These are phyloP conservation scores for Gaillardinia entomophila DNA, from an alignment of 805 yeast species.

Conservation along the genomic window DNA sequence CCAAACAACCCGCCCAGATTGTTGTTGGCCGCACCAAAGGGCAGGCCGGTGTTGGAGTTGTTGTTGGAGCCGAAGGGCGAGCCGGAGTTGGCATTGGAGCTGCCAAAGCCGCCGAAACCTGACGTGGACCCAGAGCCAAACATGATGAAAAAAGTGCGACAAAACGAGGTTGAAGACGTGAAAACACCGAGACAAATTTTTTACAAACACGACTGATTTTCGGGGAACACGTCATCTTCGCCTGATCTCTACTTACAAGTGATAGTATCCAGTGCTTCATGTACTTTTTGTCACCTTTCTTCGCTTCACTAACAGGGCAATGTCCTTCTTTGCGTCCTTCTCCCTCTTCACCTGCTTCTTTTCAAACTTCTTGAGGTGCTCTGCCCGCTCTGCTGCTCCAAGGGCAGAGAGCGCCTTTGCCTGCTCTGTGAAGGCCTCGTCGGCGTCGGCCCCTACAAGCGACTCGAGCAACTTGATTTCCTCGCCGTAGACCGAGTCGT, in stretches of 20 bases:
- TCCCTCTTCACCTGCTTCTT: constrained; percentile 38
- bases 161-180: too few relatives aligned
- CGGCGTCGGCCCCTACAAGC: constrained; percentile 54
- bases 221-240: too few relatives aligned
- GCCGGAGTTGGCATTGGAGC: constrained; percentile 6
- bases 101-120: constrained; percentile 49
- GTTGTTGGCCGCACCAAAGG: constrained; percentile 23
- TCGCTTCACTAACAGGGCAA: neutral
- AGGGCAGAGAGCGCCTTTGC: constrained; percentile 41
- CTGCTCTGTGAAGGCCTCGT: constrained; percentile 49
- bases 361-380: constrained; percentile 60
- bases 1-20: neutral
- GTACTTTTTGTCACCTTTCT: neutral
- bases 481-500: constrained; percentile 64
- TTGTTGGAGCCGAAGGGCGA: constrained; percentile 10
- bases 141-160: too few relatives aligned
- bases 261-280: too few relatives aligned
- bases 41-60: constrained; percentile 21
- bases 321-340: constrained; percentile 5
- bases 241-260: too few relatives aligned
- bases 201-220: too few relatives aligned
- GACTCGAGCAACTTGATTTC: constrained; percentile 82
- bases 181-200: too few relatives aligned
- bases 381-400: constrained; percentile 69
- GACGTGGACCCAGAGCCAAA: constrained; percentile 43